Conservation (phyloP, 495 filamentous ascomycete species). For the Bathelium albidoporum region DNA sequence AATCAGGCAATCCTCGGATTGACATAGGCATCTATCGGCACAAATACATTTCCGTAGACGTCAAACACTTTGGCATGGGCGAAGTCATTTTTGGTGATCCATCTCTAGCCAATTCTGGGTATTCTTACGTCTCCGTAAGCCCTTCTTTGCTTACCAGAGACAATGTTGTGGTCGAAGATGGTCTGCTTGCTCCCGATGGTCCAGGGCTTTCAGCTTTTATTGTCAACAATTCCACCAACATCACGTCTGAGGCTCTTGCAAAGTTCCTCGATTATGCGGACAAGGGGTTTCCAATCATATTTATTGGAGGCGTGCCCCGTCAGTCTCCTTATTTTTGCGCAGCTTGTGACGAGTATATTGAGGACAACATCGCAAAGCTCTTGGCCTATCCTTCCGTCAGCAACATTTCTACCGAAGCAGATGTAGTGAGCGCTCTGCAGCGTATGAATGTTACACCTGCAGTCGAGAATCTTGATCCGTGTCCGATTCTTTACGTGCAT, state of each 20-base stretch:
- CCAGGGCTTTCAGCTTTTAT: not conserved
- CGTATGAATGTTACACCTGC: not conserved
- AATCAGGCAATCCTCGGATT: not conserved
- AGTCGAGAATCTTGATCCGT: not conserved
- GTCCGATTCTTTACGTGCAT: not conserved
- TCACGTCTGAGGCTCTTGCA: not conserved
- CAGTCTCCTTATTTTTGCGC: not conserved
- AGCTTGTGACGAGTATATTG: not conserved
- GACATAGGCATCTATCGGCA: constrained; percentile 1
- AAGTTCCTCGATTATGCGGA: not conserved
- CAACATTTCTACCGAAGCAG: not conserved
- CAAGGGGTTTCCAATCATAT: not conserved
- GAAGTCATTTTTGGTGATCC: constrained; percentile 5
- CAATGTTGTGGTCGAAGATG: not conserved
- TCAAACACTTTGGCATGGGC: constrained; percentile 6
- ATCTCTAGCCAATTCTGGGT: not conserved
- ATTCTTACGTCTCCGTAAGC: not conserved
- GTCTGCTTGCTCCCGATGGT: not conserved
- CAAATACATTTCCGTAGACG: not conserved
- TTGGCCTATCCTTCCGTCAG: not conserved
- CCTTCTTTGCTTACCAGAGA: not conserved
- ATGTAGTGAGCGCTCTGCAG: not conserved
- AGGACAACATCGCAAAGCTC: not conserved
- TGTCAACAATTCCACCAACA: constrained; percentile 1
- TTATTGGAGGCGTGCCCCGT: not conserved